Evolutionary conservation across 1,284 basidiomycete genomes (phyloP), one percentile per base, ranked within the genome.

Genomic region (Flammula alnicola): DNA sequence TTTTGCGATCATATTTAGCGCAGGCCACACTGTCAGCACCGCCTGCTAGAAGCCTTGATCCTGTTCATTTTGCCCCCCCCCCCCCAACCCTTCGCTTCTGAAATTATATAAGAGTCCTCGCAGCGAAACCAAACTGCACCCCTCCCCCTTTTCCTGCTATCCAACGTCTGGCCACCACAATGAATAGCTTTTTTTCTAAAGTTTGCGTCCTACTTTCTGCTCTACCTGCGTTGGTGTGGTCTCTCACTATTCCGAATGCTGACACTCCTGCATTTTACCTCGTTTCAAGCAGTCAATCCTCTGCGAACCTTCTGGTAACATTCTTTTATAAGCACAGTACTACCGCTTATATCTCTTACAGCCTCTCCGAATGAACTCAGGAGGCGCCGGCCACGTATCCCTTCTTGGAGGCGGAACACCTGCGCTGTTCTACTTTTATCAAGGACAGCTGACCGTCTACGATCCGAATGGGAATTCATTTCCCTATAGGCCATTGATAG

Each of bases 241-340:
- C 45, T 5, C 42, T 60, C 7, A 47, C 45, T 8, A 27, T 58
- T 19, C 63, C 65, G 5, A 62, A 62, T 31, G 63, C 63, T 4
- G 56, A 58, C 54, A 66, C 65, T 2, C 66, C 68, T 10, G 47
- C 56, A 5, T 68, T 70, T 53, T 65, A 70, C 52, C 55, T 70
- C 11, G 62, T 68, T 14, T 52, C 67, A 0, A 58, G 44, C 20
- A 51, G 48, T 11, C 47, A 41, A 12, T 41, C 58, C 10, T 54
- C 63, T 8, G 54, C 59, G 2, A 68, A 68, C 46, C 58, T 68
- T 11, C 42, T 63, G 36, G 68, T 66, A 47, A 40, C n/a, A 62
- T 44, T 14, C 16, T 2, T 22, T 22, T 17, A 33, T 19, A 5
- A 20, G 14, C 27, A 12, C 12, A 37, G 14, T 22, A 16, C 8